A percentile compares a stretch with the other conserved stretches of the same genome.
Conservation (phyloP, 768 basidiomycete genomes). For the Tylopilus intermedius region DNA sequence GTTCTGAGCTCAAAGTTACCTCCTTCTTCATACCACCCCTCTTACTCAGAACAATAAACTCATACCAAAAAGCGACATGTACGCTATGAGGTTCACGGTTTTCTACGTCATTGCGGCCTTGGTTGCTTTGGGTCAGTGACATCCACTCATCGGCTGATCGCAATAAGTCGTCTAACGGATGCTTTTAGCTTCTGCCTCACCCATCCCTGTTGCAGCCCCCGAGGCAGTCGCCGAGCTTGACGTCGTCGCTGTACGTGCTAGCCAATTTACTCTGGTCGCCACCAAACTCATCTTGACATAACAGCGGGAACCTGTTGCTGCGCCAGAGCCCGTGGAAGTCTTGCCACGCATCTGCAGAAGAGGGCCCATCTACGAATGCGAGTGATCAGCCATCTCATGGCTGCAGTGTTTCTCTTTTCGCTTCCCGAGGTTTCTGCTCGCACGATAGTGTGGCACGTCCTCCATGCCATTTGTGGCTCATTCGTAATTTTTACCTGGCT, state of each 20-base stretch:
- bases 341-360: conserved; percentile 13
- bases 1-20: conserved; percentile 18
- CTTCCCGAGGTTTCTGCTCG: background rate
- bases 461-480: conserved; percentile 2
- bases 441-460: background rate
- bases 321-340: conserved; percentile 11
- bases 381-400: background rate
- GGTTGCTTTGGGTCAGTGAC: conserved; percentile 22
- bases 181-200: conserved; percentile 27
- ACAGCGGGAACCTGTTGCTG: conserved; percentile 12
- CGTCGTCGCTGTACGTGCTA: conserved; percentile 17
- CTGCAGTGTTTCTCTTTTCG: background rate
- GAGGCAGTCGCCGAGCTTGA: conserved; percentile 5
- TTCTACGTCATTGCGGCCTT: conserved; percentile 29
- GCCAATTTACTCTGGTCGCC: rapidly evolving
- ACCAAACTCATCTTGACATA: background rate
- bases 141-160: background rate
- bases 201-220: conserved; percentile 18
- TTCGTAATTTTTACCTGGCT: background rate
- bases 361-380: background rate
- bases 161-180: background rate
- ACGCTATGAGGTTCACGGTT: conserved; percentile 23
- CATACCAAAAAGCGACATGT: conserved; percentile 25
- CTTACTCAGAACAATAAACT: conserved; percentile 26
- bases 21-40: background rate